Percentiles rank a stretch among this genome's conserved stretches.
Conservation (phyloP, 2,329 filamentous ascomycete genomes). For the Colletotrichum filicis region DNA sequence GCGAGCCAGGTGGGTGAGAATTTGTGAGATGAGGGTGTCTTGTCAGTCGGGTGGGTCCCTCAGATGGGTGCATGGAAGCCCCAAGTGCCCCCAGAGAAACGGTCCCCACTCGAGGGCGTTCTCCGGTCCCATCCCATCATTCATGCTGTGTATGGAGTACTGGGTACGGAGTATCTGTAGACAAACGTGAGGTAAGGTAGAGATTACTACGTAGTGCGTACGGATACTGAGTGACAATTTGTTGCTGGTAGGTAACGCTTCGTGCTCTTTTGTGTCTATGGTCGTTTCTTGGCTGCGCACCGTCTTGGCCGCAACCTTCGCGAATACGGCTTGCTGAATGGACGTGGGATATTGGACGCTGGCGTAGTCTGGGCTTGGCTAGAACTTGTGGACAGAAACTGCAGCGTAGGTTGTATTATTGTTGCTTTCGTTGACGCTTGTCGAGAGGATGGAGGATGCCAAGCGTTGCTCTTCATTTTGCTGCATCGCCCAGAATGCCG, state of each 20-base stretch:
- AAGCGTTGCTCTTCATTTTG: neutral
- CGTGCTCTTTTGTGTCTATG: neutral
- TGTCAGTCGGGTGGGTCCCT: conserved; percentile 21
- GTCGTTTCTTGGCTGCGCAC: conserved; percentile 30
- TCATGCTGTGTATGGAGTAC: too few species aligned
- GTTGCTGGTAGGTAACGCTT: neutral
- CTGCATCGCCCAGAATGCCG: neutral
- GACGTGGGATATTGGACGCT: conserved; percentile 7
- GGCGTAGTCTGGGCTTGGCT: conserved; percentile 23
- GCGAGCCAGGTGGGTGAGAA: neutral
- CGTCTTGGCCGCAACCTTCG: conserved; percentile 30
- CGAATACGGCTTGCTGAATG: conserved; percentile 17
- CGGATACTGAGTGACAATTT: neutral
- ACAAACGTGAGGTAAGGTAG: neutral
- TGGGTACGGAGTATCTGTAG: neutral
- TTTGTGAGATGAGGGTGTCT: neutral
- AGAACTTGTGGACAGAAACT: neutral
- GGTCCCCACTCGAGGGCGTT: conserved; percentile 3
- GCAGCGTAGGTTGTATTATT: neutral
- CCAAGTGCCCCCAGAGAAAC: neutral
- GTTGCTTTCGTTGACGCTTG: neutral
- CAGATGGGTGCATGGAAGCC: neutral
- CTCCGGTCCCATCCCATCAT: neutral
- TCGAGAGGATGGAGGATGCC: neutral
- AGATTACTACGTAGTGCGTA: neutral